Evolutionary conservation across 257 asterid species (phyloP), one percentile per base, ranked within the genome.

Genomic region (Mentha longifolia): DNA sequence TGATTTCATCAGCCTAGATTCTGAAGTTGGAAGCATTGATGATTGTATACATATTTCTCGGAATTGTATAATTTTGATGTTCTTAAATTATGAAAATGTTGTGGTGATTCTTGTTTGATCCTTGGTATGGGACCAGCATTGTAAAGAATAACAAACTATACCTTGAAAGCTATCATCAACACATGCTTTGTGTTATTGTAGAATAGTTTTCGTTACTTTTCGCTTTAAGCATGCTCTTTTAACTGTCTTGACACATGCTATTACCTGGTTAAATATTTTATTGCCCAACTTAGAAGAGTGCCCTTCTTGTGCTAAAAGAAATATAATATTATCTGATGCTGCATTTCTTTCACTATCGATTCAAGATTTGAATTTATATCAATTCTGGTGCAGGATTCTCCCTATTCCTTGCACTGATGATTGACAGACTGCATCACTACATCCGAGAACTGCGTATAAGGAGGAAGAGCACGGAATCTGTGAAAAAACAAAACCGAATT

Each of bases 361-460:
- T 68, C 13, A 9, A 33, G 58, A 41, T 11, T 52, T 57, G 14
- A 42, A 31, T 61, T 37, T 16, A 3, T 52, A 75, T 63, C 15
- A 74, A 47, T 60, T 42, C 30, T 56, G 57, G 52, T 79, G 83
- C 88, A 92, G 98, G 96, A 66, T 89, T 88, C 77, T 78, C 81
- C 15, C 92, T 92, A 57, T 92, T 92, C 85, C 98, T 92, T 1
- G 94, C 80, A 7, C 79, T 92, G 60, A 88, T 89, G 94, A 84
- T 92, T 17, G 97, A 89, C 84, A 86, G 89, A 67, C 81, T 92
- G 62, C 98, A 92, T 82, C 91, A 92, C 65, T 92, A 89, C 51
- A 89, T 89, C 59, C 75, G 97, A 76, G 98, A 92, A 78, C 90
- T 92, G 69, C 85, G 96, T 45, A 60, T 88, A 3, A 78, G 97